Evolutionary conservation across 768 basidiomycete genomes (phyloP), one percentile per base, ranked within the genome.

Genomic region (Tricholoma hemisulphureum): DNA sequence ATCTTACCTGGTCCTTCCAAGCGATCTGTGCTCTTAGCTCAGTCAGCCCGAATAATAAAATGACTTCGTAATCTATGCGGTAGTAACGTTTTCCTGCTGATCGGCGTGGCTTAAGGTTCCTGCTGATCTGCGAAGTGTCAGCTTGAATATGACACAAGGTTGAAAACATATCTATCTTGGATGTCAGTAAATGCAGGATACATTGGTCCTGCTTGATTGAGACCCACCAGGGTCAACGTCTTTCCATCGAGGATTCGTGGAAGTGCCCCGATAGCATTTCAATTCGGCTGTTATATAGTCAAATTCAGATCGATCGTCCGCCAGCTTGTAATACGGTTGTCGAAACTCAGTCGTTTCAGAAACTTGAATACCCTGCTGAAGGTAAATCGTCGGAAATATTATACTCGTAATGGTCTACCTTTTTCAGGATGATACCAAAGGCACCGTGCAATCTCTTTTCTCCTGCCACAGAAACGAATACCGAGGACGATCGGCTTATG

Each of bases 11-110:
- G 35, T 82, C 80, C 55, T 71, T 65, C 82, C 82, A 85, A 31
- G 74, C 69, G 34, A 83, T 73, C 48, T 80, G 77, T 0, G 82
- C 83, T 49, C 74, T 77, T 54, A 84, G 62, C 57, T 85, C 83
- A 1, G 82, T 83, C 48, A 80, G 60, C 4, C 83, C 83, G 53
- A 85, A 83, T 20, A 77, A 65, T 14, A 85, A 59, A 2, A 83
- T 67, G 2, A 85, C 67, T 7, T 77, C 75, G 57, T 67, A 78
- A 1, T 71, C 60, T 18, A 77, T 58, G n/a, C 63, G 37, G 56
- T 68, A 79, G 56, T 68, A 76, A n/a, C 21, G n/a, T 28, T 6
- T 11, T 14, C 20, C 31, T n/a, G 35, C 35, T 5, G 23, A 16
- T 24, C 23, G 10, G 7, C 9, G 35, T 24, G 52, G 52, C 8